A percentile compares a stretch with the other conserved stretches of the same genome.
These are phyloP conservation scores for Penicillium digitatum DNA, from an alignment of 2,329 filamentous ascomycete species.

Conservation along the genomic window DNA sequence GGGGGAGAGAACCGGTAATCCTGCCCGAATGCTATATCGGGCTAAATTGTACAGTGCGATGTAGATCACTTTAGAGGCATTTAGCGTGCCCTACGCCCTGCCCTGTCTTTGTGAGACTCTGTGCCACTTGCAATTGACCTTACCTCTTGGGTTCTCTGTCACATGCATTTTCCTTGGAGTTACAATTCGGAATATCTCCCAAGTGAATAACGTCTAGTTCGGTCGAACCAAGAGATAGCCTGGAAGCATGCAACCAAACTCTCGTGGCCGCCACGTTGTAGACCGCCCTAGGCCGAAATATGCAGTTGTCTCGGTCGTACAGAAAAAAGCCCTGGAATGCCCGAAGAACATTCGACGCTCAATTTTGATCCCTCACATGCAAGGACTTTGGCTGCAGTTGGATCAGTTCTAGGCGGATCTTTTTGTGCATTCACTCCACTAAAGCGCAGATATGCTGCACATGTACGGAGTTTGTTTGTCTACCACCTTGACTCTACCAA, in stretches of 20 bases:
- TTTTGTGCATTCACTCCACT: background rate
- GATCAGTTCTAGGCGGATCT: background rate
- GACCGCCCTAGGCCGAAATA: conserved; percentile 11
- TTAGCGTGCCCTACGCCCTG: background rate
- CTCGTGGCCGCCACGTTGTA: conserved; percentile 37
- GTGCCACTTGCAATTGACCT: background rate
- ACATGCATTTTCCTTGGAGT: background rate
- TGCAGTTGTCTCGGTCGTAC: conserved; percentile 11
- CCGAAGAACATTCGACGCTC: conserved; percentile 16
- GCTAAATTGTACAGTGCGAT: background rate
- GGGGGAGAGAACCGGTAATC: background rate
- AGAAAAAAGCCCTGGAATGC: conserved; percentile 19
- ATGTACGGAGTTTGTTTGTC: background rate
- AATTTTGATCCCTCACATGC: conserved; percentile 2
- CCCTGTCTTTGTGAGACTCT: background rate
- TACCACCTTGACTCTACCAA: background rate
- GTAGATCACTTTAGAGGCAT: background rate
- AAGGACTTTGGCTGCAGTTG: background rate
- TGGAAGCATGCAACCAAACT: conserved; percentile 8
- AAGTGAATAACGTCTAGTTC: background rate
- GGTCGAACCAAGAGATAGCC: background rate
- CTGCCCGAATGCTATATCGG: background rate
- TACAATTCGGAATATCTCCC: background rate
- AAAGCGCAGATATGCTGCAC: background rate
- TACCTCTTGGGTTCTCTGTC: background rate